Base-by-base conservation (phyloP, 768 basidiomycete genomes). In the Lentinula lateritia region DNA sequence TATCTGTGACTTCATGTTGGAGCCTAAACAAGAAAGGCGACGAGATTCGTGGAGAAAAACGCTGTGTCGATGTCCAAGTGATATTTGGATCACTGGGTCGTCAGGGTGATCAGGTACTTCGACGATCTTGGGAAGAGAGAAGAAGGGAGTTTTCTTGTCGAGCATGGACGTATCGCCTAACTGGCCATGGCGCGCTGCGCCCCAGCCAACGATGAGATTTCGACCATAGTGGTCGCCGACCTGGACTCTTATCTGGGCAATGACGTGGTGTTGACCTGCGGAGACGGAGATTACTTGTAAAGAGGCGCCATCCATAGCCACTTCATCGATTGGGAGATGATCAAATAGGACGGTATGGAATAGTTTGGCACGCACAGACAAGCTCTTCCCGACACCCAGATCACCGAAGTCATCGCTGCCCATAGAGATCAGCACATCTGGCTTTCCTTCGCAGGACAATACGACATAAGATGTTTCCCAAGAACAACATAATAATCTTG, bases 401-500 rank as follows among this genome's bases (percentile, higher is more conserved):
- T 90, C 87, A 2, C 92, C 93, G 67, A 87, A 93, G 69, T 93
- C 93, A 72, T 95, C 81, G 1, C 86, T 81, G 0, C 95, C 95
- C 80, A 95, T 87, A 2, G 93, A 85, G 23, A 96, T 67, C 34
- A 95, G 64, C 3, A 83, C 68, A 65, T 88, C 89, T 52, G 72
- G 68, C 28, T 68, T 68, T 6, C 70, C 76, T 15, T 70, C 65
- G 55, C 66, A 68, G 10, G 82, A 79, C 13, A 93, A 73, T 2
- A 86, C 87, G 50, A 92, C 72, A 66, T 89, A 93, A 56, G 86
- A 86, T 6, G 93, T 92, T 72, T 96, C 90, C 94, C 95, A 97
- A 48, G 86, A 79, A 0, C 88, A 83, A 13, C 84, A 84, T 15
- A 93, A 75, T 28, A 75, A 66, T 35, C 77, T 80, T 46, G 78